Conservation (phyloP, 2,329 filamentous ascomycete genomes). For the Cladorrhinum sp. region DNA sequence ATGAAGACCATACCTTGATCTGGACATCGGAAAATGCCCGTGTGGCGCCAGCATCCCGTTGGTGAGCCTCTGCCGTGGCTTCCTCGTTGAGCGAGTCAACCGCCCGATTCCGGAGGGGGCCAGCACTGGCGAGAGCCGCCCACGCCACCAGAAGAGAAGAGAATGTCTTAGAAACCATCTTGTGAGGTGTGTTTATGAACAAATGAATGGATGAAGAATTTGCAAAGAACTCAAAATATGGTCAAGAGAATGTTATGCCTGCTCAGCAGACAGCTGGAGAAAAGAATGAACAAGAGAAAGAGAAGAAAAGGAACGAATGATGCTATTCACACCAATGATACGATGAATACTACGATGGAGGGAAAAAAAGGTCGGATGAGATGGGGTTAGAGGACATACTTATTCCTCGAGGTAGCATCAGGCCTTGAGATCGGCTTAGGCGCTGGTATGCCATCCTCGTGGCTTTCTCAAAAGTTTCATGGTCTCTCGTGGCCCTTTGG, state of each 20-base stretch:
- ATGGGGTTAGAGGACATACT: conserved; percentile 16
- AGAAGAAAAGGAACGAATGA: conserved; percentile 23
- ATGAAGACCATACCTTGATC: conserved; percentile 33
- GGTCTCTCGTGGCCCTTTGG: conserved; percentile 6
- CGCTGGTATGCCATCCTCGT: conserved; percentile 5
- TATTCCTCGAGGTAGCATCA: conserved; percentile 17
- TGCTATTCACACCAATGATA: conserved; percentile 24
- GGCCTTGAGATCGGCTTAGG: conserved; percentile 5
- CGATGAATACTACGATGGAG: conserved; percentile 6
- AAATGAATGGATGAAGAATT: background rate
- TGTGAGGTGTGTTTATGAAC: conserved; percentile 1
- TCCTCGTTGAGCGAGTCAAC: conserved; percentile 43
- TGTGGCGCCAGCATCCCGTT: conserved; percentile 43
- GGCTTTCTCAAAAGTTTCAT: conserved; percentile 17
- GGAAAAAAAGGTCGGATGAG: conserved; percentile 5
- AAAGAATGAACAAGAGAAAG: conserved; percentile 15
- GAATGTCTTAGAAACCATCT: conserved; percentile 26
- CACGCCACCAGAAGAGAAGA: conserved; percentile 28
- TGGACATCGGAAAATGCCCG: conserved; percentile 43
- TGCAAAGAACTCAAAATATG: conserved; percentile 7
- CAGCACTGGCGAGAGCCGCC: conserved; percentile 30
- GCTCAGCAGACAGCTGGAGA: conserved; percentile 32
- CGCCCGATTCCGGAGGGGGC: conserved; percentile 32
- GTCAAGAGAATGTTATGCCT: conserved; percentile 31
- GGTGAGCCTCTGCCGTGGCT: conserved; percentile 45